Percentiles rank a stretch among this genome's conserved stretches.
phyloP scores from a whole-genome alignment of 2,329 filamentous ascomycete genomes.

The Xylaria sp. region DNA sequence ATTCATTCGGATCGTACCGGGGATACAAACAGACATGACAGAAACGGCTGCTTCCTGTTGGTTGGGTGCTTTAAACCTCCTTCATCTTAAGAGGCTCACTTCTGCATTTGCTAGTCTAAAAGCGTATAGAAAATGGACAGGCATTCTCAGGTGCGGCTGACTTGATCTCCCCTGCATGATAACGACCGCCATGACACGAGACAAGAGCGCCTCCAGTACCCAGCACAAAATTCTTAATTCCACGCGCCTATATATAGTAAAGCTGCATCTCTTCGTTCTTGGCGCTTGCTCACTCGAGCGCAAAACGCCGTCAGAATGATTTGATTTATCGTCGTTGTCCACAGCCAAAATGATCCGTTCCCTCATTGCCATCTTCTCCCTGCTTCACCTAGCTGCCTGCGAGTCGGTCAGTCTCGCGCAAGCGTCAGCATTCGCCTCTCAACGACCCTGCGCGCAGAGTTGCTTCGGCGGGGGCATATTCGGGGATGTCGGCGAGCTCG shows the following conservation, averaged over 20 bases:
- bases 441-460: neutral
- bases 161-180: neutral
- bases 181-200: neutral
- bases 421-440: neutral
- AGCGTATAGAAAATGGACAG: neutral
- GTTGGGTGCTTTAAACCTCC: neutral
- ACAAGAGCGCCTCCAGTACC: neutral
- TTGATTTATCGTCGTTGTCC: neutral
- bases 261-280: neutral
- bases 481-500: neutral
- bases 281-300: neutral
- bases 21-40: neutral
- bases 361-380: neutral
- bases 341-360: neutral
- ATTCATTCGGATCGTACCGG: too few relatives aligned
- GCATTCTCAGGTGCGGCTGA: neutral
- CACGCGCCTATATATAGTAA: neutral
- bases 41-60: neutral
- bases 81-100: neutral
- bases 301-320: neutral
- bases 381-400: neutral
- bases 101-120: neutral
- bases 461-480: neutral
- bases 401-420: neutral
- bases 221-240: neutral